A percentile compares a stretch with the other conserved stretches of the same genome.
These are phyloP conservation scores for Trichophyton mentagrophytes DNA, from an alignment of 2,329 filamentous ascomycete species.

Conservation along the genomic window DNA sequence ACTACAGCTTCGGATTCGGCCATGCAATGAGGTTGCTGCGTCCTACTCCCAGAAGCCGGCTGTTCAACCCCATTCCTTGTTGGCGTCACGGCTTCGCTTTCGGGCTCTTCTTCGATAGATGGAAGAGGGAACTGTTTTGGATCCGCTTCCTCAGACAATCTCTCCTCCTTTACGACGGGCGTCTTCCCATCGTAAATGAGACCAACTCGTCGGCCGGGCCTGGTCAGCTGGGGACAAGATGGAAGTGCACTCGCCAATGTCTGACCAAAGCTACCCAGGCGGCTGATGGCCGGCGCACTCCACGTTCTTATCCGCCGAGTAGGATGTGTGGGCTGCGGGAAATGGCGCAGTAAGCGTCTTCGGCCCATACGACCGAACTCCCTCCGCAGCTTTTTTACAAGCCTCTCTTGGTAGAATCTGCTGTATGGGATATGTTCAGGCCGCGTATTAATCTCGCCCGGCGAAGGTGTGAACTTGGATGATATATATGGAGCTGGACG, in stretches of 20 bases:
- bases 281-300: neutral
- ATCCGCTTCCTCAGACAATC: neutral
- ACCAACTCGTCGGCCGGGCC: conserved; percentile 6
- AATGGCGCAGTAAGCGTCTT: neutral
- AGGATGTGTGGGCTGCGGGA: neutral
- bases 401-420: neutral
- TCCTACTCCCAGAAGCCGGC: neutral
- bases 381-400: neutral
- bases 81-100: neutral
- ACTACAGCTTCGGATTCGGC: neutral
- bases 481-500: neutral
- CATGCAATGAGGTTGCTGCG: neutral
- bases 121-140: neutral
- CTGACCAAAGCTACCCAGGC: neutral
- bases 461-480: neutral
- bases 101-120: neutral
- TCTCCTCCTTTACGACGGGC: neutral
- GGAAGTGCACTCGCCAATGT: neutral
- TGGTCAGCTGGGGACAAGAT: conserved; percentile 7
- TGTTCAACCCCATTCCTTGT: neutral
- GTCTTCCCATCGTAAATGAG: neutral
- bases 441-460: neutral
- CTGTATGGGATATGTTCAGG: neutral
- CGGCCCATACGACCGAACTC: conserved; percentile 1
- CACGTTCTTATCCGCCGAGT: conserved; percentile 9